These are phyloP conservation scores for Ramaria rubella DNA, from an alignment of 768 basidiomycete species.

Conservation along the genomic window DNA sequence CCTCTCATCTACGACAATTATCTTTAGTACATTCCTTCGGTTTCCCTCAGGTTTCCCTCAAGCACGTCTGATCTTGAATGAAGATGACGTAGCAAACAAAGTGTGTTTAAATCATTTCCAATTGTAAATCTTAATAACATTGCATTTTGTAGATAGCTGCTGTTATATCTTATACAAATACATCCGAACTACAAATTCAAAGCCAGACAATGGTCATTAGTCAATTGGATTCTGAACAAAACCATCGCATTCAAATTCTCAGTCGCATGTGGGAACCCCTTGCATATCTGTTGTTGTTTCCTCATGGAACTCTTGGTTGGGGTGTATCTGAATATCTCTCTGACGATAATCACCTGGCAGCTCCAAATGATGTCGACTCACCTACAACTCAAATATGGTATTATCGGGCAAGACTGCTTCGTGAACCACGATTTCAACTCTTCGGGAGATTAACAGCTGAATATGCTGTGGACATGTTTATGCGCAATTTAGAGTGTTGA, in stretches of 20 bases:
- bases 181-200: not conserved
- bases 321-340: conserved; percentile 27
- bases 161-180: not conserved
- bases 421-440: not conserved
- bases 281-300: conserved; percentile 32
- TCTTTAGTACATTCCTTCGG: not conserved
- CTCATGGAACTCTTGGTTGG: conserved; percentile 31
- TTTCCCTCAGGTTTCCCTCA: too few relatives aligned
- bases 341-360: not conserved
- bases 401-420: not conserved
- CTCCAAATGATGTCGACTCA: not conserved
- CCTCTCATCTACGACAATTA: not conserved
- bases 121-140: too few relatives aligned
- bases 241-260: conserved; percentile 19
- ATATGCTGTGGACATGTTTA: conserved; percentile 37
- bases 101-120: too few relatives aligned
- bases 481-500: conserved; percentile 27
- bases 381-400: not conserved
- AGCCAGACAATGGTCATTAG: not conserved
- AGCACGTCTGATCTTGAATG: not conserved
- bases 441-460: conserved; percentile 23
- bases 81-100: conserved; percentile 10
- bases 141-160: too few relatives aligned
- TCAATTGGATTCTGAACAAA: too few relatives aligned
- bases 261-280: conserved; percentile 33